A percentile compares a stretch with the other conserved stretches of the same genome.
Evolutionary conservation across 306 rosid species (phyloP).

Genomic region (Cyamopsis tetragonoloba): DNA sequence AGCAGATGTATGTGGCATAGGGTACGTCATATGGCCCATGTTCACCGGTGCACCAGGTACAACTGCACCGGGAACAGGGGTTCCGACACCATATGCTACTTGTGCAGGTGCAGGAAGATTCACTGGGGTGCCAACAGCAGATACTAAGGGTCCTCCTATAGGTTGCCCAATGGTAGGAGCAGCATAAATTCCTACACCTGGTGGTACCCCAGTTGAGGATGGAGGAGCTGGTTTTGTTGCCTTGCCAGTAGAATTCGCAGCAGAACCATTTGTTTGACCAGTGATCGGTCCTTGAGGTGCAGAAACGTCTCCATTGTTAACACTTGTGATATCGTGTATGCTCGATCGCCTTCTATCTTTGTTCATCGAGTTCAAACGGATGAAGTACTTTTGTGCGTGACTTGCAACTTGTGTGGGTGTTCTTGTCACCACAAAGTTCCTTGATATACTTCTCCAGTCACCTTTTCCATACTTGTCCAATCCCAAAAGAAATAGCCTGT

Average conservation of each 20-base stretch:
- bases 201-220: conserved; percentile 48
- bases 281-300: conserved; percentile 80
- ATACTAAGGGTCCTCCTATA: conserved; percentile 79
- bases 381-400: conserved; percentile 95
- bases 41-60: conserved; percentile 80
- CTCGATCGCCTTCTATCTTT: conserved; percentile 96
- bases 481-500: conserved; percentile 91
- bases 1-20: conserved; percentile 66
- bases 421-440: conserved; percentile 91
- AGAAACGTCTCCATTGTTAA: conserved; percentile 65
- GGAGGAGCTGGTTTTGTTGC: conserved; percentile 51
- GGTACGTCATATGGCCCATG: conserved; percentile 69
- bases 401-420: conserved; percentile 98
- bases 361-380: conserved; percentile 92
- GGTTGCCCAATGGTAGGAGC: conserved; percentile 86
- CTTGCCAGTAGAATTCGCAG: conserved; percentile 47
- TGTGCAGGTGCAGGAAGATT: conserved; percentile 61
- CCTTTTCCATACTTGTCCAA: conserved; percentile 96
- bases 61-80: conserved; percentile 57
- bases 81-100: conserved; percentile 77
- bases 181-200: conserved; percentile 63
- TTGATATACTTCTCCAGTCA: conserved; percentile 96
- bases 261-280: conserved; percentile 71
- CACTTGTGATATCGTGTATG: conserved; percentile 91
- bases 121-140: conserved; percentile 90